Conservation (phyloP, 106 monocot species). For the Dendrobium nobile region DNA sequence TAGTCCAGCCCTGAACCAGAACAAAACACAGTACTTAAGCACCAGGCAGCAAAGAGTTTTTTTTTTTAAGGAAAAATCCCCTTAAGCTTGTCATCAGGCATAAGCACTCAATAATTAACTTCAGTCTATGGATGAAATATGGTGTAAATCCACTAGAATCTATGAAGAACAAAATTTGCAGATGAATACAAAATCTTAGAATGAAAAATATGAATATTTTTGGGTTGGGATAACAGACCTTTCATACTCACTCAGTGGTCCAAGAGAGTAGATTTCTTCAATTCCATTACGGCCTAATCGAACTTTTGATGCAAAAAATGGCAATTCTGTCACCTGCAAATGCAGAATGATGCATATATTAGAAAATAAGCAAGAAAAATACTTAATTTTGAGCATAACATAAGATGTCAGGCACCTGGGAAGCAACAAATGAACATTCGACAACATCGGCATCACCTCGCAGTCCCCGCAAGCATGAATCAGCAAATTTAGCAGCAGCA, state of each 20-base stretch:
- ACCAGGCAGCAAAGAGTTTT: background rate
- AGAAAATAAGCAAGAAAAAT: background rate
- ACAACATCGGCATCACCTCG: slow-evolving; percentile 71
- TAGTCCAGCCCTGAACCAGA: slow-evolving; percentile 50
- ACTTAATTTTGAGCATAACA: background rate
- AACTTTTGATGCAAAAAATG: slow-evolving; percentile 91
- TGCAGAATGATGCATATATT: background rate
- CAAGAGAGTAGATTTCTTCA: slow-evolving; percentile 75
- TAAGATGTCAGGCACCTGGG: slow-evolving; percentile 30
- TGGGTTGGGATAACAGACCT: slow-evolving; percentile 11
- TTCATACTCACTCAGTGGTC: slow-evolving; percentile 59
- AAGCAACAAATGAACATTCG: slow-evolving; percentile 79
- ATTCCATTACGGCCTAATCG: slow-evolving; percentile 58
- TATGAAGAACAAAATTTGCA: slow-evolving; percentile 1
- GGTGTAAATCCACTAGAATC: background rate
- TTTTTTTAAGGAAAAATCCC: no score
- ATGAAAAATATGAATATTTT: background rate
- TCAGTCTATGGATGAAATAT: no score
- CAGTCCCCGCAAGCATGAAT: slow-evolving; percentile 74
- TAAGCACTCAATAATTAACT: no score
- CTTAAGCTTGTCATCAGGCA: no score
- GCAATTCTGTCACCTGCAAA: slow-evolving; percentile 62
- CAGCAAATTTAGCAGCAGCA: slow-evolving; percentile 90
- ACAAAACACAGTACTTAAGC: background rate
- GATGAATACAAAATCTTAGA: background rate